Evolutionary conservation across 768 basidiomycete species (phyloP), one percentile per base, ranked within the genome.

Genomic region (Phaeotremella skinneri): DNA sequence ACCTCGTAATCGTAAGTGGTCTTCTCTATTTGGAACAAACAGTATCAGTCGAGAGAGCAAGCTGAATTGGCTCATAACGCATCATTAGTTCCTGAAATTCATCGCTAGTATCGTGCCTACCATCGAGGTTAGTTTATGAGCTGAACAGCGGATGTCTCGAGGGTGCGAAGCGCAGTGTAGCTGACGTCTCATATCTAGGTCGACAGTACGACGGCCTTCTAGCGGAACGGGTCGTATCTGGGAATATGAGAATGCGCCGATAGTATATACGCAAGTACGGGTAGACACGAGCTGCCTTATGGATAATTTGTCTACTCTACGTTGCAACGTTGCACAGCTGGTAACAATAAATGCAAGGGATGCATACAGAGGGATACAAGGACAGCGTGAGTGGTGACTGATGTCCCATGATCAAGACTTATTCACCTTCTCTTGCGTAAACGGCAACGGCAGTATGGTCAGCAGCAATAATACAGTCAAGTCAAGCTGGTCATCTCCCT

Each of bases 51-150:
- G 31, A n/a, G 2, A 5, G 13, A 48, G 11, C 49, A 45, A 30
- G 47, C 54, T n/a, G 53, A 57, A 21, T 16, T 48, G 34, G 29
- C 17, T 41, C 32, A 37, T 17, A 34, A 29, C 27, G 57, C 5
- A 14, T 48, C 47, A 58, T 39, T 45, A 78, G 78, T 98, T 98
- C 85, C 85, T 98, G 81, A 99, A 98, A 83, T 98, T 98, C 79
- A 96, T 98, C 74, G 91, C 91, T 11, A 91, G 89, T 52, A 94
- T 96, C 77, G 91, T 96, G 43, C 93, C 92, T n/a, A 96, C 93
- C 49, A 97, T 98, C 75, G 94, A 97, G 80, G 91, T 98, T 52
- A 65, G 70, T 59, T 26, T 26, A 9, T 16, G 16, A 20, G 2
- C 21, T 42, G n/a, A 41, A n/a, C 16, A 39, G 31, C 39, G 45